Conservation (phyloP, 805 yeast genomes). For the Metschnikowia gelsemii region DNA sequence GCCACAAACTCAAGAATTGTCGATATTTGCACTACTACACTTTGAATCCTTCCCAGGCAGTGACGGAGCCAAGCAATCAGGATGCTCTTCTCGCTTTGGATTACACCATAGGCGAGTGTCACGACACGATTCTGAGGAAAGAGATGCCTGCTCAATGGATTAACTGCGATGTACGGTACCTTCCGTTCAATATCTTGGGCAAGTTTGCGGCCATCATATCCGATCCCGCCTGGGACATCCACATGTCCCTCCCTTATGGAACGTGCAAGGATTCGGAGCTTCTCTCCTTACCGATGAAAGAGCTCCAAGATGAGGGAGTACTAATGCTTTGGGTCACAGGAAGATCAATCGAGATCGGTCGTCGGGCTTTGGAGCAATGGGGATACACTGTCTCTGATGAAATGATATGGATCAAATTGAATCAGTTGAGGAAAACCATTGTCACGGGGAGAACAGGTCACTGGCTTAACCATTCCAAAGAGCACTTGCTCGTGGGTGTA, state of each 20-base stretch:
- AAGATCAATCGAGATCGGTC: constrained; percentile 84
- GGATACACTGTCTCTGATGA: constrained; percentile 81
- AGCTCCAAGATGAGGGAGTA: constrained; percentile 80
- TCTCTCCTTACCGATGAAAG: constrained; percentile 59
- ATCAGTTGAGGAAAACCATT: constrained; percentile 82
- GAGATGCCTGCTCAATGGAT: constrained; percentile 77
- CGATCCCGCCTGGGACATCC: constrained; percentile 97
- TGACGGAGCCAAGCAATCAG: constrained; percentile 1
- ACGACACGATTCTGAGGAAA: constrained; percentile 34
- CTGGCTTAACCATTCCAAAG: constrained; percentile 95
- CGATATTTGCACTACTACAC: constrained; percentile 76
- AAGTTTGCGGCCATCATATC: constrained; percentile 81
- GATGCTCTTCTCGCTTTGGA: constrained; percentile 28
- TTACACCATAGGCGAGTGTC: constrained; percentile 50
- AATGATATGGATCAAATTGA: constrained; percentile 86
- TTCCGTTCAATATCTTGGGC: constrained; percentile 72
- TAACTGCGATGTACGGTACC: constrained; percentile 72
- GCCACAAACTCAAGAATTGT: constrained; percentile 81
- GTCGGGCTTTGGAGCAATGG: constrained; percentile 74
- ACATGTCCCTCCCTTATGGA: constrained; percentile 79
- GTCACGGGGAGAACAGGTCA: constrained; percentile 97
- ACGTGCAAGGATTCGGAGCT: constrained; percentile 78
- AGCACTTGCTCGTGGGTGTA: constrained; percentile 80
- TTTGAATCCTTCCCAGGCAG: constrained; percentile 36
- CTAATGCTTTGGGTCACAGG: constrained; percentile 94